Percentiles rank a stretch among this genome's conserved stretches.
Evolutionary conservation across 23 red algal genomes (phyloP).

Genomic region (Gracilariopsis chorda): DNA sequence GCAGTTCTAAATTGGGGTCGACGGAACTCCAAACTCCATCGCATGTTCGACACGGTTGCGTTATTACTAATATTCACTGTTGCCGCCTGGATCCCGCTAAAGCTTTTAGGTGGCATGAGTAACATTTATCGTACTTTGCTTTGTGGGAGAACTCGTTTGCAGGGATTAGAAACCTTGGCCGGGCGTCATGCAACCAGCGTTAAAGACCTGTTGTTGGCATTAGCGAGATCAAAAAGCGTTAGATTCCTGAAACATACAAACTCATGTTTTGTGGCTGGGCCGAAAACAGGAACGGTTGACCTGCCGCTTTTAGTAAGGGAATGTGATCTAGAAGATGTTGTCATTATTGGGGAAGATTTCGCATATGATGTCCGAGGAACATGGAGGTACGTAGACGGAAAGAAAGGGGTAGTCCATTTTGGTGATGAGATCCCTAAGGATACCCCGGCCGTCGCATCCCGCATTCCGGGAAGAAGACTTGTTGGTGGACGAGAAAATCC

Average conservation of each 20-base stretch:
- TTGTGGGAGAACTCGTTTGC: not conserved
- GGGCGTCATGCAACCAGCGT: not conserved
- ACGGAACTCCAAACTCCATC: not conserved
- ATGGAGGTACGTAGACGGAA: slow-evolving; percentile 5
- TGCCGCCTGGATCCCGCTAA: not conserved
- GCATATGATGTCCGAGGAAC: not conserved
- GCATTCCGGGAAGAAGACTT: not conserved
- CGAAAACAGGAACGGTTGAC: slow-evolving; percentile 14
- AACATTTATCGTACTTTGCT: not conserved
- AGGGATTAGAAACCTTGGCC: not conserved
- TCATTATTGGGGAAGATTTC: not conserved
- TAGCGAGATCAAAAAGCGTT: not conserved
- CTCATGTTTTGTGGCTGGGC: not conserved
- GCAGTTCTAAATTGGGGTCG: not conserved
- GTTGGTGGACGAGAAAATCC: too few species aligned
- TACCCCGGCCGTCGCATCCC: not conserved
- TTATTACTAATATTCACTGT: not conserved
- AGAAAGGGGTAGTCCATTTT: not conserved
- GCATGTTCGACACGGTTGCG: not conserved
- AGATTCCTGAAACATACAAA: not conserved
- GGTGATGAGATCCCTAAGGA: not conserved
- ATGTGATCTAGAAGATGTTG: slow-evolving; percentile 1
- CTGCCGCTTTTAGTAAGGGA: not conserved
- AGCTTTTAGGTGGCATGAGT: not conserved
- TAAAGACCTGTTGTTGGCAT: not conserved